phyloP scores from a whole-genome alignment of 2,329 filamentous ascomycete species.

The Diaporthe destruens region DNA sequence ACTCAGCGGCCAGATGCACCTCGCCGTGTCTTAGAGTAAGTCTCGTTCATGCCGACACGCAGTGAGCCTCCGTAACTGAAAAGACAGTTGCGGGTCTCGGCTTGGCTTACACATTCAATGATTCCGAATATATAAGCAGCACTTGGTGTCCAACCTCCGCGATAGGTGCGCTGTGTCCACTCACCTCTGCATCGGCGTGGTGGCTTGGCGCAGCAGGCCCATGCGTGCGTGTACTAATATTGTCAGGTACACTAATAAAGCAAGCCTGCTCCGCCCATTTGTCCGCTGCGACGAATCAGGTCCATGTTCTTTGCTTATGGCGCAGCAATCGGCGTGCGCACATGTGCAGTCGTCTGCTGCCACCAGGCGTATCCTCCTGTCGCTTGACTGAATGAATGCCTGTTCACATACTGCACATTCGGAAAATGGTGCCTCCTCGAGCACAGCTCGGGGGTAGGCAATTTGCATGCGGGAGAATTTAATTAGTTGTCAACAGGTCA shows the following conservation, averaged over 20 bases:
- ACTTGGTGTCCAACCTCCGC: too few relatives aligned
- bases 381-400: not conserved
- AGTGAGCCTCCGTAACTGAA: not conserved
- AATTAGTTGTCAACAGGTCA: not conserved
- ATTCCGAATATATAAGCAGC: too few relatives aligned
- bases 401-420: not conserved
- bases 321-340: not conserved
- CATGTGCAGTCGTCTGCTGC: not conserved
- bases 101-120: not conserved
- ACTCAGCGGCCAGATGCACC: too few relatives aligned
- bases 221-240: not conserved
- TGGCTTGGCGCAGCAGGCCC: not conserved
- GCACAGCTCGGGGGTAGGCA: too few relatives aligned
- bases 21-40: not conserved
- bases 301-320: not conserved
- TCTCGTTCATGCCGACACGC: not conserved
- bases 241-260: not conserved
- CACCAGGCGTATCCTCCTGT: not conserved
- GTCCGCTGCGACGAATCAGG: conserved; percentile 1
- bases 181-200: not conserved
- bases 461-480: not conserved
- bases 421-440: not conserved
- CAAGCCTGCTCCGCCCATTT: not conserved
- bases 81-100: not conserved
- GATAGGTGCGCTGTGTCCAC: not conserved